Conservation (phyloP, 2,329 filamentous ascomycete genomes). For the Arthroderma uncinatum region DNA sequence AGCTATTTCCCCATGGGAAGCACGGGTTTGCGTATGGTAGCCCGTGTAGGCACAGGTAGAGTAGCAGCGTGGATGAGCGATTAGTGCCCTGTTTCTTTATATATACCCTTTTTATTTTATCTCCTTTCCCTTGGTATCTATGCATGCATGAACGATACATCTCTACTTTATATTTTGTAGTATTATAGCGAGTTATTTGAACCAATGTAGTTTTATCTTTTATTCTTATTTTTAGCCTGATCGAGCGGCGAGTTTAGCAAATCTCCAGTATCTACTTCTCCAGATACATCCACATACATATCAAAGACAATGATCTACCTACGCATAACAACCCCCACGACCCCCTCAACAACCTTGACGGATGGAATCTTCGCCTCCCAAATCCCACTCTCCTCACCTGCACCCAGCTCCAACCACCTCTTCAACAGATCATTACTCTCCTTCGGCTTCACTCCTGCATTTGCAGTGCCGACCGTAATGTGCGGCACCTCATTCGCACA, state of each 20-base stretch:
- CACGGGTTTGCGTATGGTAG: conserved; percentile 73
- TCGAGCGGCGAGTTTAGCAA: neutral
- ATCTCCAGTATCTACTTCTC: no score
- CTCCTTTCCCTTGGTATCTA: neutral
- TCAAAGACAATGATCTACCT: conserved; percentile 8
- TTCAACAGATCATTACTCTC: conserved; percentile 81
- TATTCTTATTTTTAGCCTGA: neutral
- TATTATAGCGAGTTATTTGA: neutral
- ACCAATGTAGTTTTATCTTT: neutral
- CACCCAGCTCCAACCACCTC: conserved; percentile 57
- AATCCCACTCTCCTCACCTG: conserved; percentile 42
- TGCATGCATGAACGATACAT: no score
- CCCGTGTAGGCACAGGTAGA: conserved; percentile 71
- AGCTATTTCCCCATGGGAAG: conserved; percentile 98
- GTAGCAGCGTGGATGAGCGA: conserved; percentile 81
- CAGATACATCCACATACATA: neutral
- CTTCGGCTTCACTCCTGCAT: conserved; percentile 67
- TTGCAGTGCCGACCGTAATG: conserved; percentile 76
- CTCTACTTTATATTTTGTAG: neutral
- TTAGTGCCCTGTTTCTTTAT: conserved; percentile 30
- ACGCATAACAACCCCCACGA: conserved; percentile 42
- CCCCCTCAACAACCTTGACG: conserved; percentile 45
- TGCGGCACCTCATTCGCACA: conserved; percentile 73
- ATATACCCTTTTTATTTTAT: neutral
- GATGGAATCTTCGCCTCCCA: conserved; percentile 44